These are phyloP conservation scores for Tylopilus orsonianus DNA, from an alignment of 1,284 basidiomycete species.

Conservation along the genomic window DNA sequence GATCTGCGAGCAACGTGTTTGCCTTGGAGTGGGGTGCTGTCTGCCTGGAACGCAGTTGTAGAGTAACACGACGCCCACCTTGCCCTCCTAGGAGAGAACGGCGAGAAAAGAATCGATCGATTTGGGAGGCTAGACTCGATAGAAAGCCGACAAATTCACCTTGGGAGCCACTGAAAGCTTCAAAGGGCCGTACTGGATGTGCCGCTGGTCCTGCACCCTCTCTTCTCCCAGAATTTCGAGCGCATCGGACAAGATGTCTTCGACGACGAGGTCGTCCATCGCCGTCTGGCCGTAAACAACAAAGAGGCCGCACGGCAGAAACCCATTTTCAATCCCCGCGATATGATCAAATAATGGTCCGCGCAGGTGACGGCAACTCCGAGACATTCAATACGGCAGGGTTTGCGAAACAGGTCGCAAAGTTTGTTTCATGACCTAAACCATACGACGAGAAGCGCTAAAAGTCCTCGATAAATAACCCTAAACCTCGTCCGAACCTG, in stretches of 20 bases:
- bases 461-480: background rate
- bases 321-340: conserved; percentile 29
- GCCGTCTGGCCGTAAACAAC: background rate
- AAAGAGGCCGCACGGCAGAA: background rate
- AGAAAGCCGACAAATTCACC: conserved; percentile 35
- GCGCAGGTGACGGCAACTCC: conserved; percentile 18
- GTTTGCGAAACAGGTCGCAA: background rate
- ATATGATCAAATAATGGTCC: conserved; percentile 6
- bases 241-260: conserved; percentile 51
- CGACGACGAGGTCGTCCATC: conserved; percentile 26
- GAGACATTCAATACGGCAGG: background rate
- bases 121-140: conserved; percentile 7
- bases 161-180: conserved; percentile 52
- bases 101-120: conserved; percentile 9
- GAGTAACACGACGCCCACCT: conserved; percentile 37
- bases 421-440: too few relatives aligned
- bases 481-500: background rate
- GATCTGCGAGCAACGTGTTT: conserved; percentile 68
- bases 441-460: too few relatives aligned
- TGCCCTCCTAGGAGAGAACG: conserved; percentile 49
- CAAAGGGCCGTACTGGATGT: conserved; percentile 49
- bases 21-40: conserved; percentile 42
- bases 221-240: conserved; percentile 46
- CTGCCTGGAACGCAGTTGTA: conserved; percentile 1
- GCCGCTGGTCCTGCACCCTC: conserved; percentile 37